phyloP scores from a whole-genome alignment of 1,284 basidiomycete species.

The Pseudozyma tsukubaensis region DNA sequence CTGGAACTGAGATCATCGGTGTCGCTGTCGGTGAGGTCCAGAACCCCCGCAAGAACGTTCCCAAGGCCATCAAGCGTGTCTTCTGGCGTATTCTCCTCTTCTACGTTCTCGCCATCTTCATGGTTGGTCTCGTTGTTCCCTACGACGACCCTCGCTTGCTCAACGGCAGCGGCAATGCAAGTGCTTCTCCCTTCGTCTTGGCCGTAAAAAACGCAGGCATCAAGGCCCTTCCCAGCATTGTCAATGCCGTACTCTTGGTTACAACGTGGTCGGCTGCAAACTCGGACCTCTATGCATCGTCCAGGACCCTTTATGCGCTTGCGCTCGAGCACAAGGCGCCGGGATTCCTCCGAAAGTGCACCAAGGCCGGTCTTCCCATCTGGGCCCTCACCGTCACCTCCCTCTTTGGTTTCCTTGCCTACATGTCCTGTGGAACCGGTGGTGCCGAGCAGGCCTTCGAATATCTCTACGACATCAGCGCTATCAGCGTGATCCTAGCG shows the following conservation, averaged over 20 bases:
- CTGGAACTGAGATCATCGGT: slow-evolving; percentile 84
- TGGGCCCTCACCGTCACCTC: slow-evolving; percentile 77
- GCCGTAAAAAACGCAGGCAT: slow-evolving; percentile 67
- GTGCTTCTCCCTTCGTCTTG: slow-evolving; percentile 69
- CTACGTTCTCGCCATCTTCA: slow-evolving; percentile 70
- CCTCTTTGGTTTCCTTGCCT: slow-evolving; percentile 77
- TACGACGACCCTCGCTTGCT: slow-evolving; percentile 50
- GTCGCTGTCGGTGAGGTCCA: slow-evolving; percentile 78
- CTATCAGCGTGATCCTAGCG: slow-evolving; percentile 77
- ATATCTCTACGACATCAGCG: slow-evolving; percentile 73
- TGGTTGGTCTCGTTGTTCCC: slow-evolving; percentile 59
- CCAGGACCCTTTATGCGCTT: slow-evolving; percentile 79
- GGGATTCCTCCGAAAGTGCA: slow-evolving; percentile 76
- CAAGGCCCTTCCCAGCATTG: slow-evolving; percentile 70
- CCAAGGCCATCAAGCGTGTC: slow-evolving; percentile 55
- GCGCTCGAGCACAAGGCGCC: slow-evolving; percentile 82
- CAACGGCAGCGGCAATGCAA: slow-evolving; percentile 42
- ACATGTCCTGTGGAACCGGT: slow-evolving; percentile 73
- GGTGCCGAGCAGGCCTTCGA: slow-evolving; percentile 74
- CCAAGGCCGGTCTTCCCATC: slow-evolving; percentile 80
- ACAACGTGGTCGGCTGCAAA: slow-evolving; percentile 87
- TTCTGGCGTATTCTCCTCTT: slow-evolving; percentile 70
- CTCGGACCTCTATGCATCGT: slow-evolving; percentile 83
- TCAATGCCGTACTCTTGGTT: slow-evolving; percentile 81
- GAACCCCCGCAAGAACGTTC: slow-evolving; percentile 68